Percentiles rank a stretch among this genome's conserved stretches.
Evolutionary conservation across 2,329 filamentous ascomycete genomes (phyloP).

Genomic region (Sarocladium brachiariae): DNA sequence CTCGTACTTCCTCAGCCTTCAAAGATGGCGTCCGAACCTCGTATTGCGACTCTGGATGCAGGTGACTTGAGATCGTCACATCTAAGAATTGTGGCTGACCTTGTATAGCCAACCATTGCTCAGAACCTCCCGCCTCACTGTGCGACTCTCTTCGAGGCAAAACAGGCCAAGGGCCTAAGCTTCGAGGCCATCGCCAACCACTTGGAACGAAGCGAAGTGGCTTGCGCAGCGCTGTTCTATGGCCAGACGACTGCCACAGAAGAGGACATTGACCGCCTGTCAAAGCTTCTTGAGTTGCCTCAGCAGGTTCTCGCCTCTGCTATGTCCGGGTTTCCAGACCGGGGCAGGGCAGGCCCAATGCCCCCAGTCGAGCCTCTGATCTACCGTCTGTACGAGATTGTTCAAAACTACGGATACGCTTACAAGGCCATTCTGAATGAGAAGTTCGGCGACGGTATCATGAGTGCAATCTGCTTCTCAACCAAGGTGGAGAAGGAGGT

Average conservation of each 20-base stretch:
- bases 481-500: conserved; percentile 92
- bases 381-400: conserved; percentile 86
- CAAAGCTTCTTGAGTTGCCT: conserved; percentile 56
- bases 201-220: conserved; percentile 74
- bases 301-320: conserved; percentile 50
- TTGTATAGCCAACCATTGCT: conserved; percentile 53
- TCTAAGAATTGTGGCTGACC: conserved; percentile 12
- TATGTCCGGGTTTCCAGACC: conserved; percentile 69
- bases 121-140: conserved; percentile 65
- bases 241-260: conserved; percentile 70
- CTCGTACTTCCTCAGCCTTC: neutral
- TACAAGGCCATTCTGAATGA: conserved; percentile 95
- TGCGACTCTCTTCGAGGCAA: conserved; percentile 62
- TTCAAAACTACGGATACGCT: conserved; percentile 94
- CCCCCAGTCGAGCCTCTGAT: conserved; percentile 44
- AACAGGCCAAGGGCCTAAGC: conserved; percentile 65
- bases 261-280: conserved; percentile 61
- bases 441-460: conserved; percentile 91
- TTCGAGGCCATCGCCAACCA: conserved; percentile 72
- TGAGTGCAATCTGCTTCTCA: conserved; percentile 89
- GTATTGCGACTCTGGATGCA: conserved; percentile 30
- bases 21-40: conserved; percentile 11
- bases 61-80: conserved; percentile 13
- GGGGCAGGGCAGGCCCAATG: conserved; percentile 54
- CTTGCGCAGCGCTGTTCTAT: conserved; percentile 84